Conservation (phyloP, 164 flowering plant species). For the Nymphaea thermarum region DNA sequence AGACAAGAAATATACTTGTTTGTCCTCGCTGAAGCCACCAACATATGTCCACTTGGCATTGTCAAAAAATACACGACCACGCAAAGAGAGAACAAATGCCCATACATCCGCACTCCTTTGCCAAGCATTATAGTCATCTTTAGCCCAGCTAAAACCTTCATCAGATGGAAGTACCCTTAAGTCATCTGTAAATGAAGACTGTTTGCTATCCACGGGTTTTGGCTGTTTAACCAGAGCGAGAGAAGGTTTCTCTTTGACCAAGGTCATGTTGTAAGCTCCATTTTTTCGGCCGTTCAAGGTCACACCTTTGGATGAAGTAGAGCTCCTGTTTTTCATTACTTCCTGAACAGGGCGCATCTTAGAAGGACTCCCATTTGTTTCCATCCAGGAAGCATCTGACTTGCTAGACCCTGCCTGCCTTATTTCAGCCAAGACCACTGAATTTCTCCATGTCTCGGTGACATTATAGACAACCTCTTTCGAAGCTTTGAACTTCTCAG, state of each 20-base stretch:
- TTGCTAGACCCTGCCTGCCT: not conserved
- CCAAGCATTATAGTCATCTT: slow-evolving; percentile 56
- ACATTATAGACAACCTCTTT: too few relatives aligned
- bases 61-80: slow-evolving; percentile 64
- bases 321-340: slow-evolving; percentile 23
- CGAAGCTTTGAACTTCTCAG: slow-evolving; percentile 15
- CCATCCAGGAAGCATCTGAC: not conserved
- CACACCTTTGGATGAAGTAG: slow-evolving; percentile 16
- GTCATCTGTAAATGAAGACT: slow-evolving; percentile 48
- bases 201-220: slow-evolving; percentile 13
- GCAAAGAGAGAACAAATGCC: slow-evolving; percentile 69
- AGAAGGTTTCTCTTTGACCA: slow-evolving; percentile 24
- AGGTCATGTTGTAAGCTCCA: slow-evolving; percentile 22
- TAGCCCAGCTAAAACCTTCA: slow-evolving; percentile 90
- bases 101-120: slow-evolving; percentile 81
- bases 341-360: slow-evolving; percentile 53
- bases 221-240: slow-evolving; percentile 20
- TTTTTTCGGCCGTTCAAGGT: slow-evolving; percentile 23
- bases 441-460: too few relatives aligned
- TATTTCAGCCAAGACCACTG: too few relatives aligned
- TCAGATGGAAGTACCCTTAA: slow-evolving; percentile 62
- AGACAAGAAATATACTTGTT: slow-evolving; percentile 39
- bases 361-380: slow-evolving; percentile 26
- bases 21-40: slow-evolving; percentile 81
- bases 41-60: slow-evolving; percentile 83